Evolutionary conservation across 805 yeast genomes (phyloP), one percentile per base, ranked within the genome.

Genomic region (Sugiyamaella lignohabitans): DNA sequence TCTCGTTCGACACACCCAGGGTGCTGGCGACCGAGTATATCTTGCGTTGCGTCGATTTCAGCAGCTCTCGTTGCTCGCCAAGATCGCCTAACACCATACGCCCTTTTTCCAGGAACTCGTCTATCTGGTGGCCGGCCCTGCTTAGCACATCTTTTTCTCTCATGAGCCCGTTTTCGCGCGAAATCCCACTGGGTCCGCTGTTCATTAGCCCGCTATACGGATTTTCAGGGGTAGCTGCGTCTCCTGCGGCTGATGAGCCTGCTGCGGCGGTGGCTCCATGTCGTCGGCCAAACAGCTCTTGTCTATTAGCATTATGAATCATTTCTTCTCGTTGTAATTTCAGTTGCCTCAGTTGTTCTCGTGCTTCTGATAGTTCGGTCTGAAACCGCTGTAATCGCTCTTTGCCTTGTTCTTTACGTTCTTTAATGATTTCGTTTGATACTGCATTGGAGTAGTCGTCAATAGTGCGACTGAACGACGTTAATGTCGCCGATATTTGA

Each of bases 41-140:
- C 53, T 73, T 77, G 38, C 71, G 66, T 53, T 83, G 87, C 24
- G 91, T 72, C 49, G 71, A 70, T 47, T 74, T 69, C 47, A 91
- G 71, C 23, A 82, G 73, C 57, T 82, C 83, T 63, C 87, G 86
- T 61, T 93, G 97, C 40, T 83, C 88, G 17, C 84, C 83, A 19
- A 93, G 70, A 60, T 89, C 95, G 43, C 85, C 94, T 53, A 87
- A 77, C 1, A 96, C 87, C 42, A 76, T 75, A 50, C 84, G 78
- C 1, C 97, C 98, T 82, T 87, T 84, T 58, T 86, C 97, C 38
- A 93, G 64, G 37, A 93, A 87, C 53, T 86, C 87, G 61, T 93
- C 98, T 51, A 93, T 68, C 61, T 87, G 95, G 46, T 80, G 80
- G 37, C 84, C 80, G 0, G 95, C 88, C 47, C 85, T 70, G 27